Conservation (phyloP, 139 green algal genomes). For the Chlamydomonas sphaeroides region DNA sequence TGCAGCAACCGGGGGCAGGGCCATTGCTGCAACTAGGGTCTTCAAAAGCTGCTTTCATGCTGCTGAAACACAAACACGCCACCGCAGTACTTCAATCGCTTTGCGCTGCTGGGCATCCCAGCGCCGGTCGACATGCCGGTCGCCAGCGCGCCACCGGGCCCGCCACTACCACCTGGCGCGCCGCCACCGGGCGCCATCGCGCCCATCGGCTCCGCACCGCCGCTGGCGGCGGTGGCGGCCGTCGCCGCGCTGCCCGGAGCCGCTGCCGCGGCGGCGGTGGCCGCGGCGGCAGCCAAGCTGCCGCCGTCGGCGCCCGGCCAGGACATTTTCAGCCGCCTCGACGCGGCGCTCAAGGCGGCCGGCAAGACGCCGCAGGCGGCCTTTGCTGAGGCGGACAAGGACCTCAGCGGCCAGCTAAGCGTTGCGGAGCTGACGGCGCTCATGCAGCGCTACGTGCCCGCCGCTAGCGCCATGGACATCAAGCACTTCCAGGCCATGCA, state of each 20-base stretch:
- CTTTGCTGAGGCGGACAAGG: slow-evolving; percentile 8
- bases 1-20: no score
- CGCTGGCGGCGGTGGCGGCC: no score
- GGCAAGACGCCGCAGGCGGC: slow-evolving; percentile 8
- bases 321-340: slow-evolving; percentile 26
- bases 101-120: slow-evolving; percentile 8
- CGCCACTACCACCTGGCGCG: slow-evolving; percentile 30
- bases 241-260: not conserved
- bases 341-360: not conserved
- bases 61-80: no score
- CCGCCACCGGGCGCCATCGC: slow-evolving; percentile 5
- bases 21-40: no score
- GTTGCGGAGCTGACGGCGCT: slow-evolving; percentile 35
- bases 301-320: no score
- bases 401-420: slow-evolving; percentile 20
- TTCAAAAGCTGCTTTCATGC: no score
- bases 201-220: slow-evolving; percentile 21
- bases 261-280: not conserved
- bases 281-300: no score
- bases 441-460: slow-evolving; percentile 28
- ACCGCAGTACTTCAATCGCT: slow-evolving; percentile 39
- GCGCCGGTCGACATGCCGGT: not conserved
- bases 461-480: slow-evolving; percentile 33
- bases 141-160: not conserved
- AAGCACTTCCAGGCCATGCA: slow-evolving; percentile 50